Evolutionary conservation across 73 alveolate genomes (phyloP).

Genomic region (Paramecium tetraurelia): DNA sequence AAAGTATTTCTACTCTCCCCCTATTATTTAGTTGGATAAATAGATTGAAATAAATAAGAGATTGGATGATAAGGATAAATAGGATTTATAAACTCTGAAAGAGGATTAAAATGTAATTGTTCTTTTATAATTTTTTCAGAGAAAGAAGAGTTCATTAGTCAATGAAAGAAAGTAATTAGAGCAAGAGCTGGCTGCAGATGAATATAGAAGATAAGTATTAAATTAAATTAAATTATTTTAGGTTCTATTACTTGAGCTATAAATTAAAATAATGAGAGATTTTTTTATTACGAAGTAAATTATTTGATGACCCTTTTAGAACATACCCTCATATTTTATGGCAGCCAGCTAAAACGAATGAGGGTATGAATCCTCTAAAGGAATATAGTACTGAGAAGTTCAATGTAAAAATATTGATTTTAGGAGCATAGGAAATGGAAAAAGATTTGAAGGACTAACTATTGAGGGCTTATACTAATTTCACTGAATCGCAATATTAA

Average conservation of each 20-base stretch:
- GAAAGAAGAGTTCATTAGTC: background rate
- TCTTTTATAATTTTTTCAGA: background rate
- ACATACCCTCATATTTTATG: constrained; percentile 39
- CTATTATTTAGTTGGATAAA: background rate
- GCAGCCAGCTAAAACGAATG: constrained; percentile 32
- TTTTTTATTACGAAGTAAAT: constrained; percentile 22
- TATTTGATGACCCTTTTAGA: background rate
- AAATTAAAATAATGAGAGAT: constrained; percentile 5
- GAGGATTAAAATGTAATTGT: constrained; percentile 13
- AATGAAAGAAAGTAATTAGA: background rate
- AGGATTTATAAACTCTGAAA: background rate
- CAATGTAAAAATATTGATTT: background rate
- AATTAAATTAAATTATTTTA: background rate
- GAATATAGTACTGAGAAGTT: background rate
- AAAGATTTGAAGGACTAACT: background rate
- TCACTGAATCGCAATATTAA: background rate
- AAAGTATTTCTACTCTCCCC: background rate
- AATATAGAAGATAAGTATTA: constrained; percentile 29
- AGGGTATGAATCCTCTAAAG: constrained; percentile 44
- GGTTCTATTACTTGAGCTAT: background rate
- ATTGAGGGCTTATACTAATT: background rate
- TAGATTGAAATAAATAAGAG: constrained; percentile 4
- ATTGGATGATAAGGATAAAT: constrained; percentile 3
- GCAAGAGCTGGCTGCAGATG: constrained; percentile 32
- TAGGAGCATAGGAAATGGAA: background rate